These are phyloP conservation scores for Ganoderma resinaceum DNA, from an alignment of 1,284 basidiomycete genomes.

Conservation along the genomic window DNA sequence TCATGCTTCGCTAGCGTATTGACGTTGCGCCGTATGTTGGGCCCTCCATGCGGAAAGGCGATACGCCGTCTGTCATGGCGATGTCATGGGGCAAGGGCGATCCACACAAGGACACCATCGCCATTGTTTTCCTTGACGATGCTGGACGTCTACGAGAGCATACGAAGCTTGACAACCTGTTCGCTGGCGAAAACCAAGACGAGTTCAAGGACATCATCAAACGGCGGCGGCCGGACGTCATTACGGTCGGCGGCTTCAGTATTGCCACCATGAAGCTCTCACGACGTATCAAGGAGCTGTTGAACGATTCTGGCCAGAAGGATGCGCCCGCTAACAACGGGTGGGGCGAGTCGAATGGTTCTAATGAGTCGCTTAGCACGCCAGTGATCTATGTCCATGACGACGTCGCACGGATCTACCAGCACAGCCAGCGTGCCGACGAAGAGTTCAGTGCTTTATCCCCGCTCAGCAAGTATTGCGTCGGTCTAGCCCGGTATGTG, in stretches of 20 bases:
- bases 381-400: slow-evolving; percentile 90
- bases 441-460: slow-evolving; percentile 89
- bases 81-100: slow-evolving; percentile 96
- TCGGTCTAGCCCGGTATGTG: slow-evolving; percentile 92
- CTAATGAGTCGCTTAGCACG: slow-evolving; percentile 59
- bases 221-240: slow-evolving; percentile 85
- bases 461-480: slow-evolving; percentile 89
- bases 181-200: slow-evolving; percentile 69
- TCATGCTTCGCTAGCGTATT: slow-evolving; percentile 57
- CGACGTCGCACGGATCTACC: slow-evolving; percentile 94
- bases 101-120: slow-evolving; percentile 89
- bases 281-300: slow-evolving; percentile 63
- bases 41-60: slow-evolving; percentile 68
- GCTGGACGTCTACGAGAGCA: slow-evolving; percentile 90
- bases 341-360: slow-evolving; percentile 20
- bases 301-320: slow-evolving; percentile 34
- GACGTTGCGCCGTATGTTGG: slow-evolving; percentile 80
- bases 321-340: slow-evolving; percentile 12
- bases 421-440: slow-evolving; percentile 87
- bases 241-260: slow-evolving; percentile 90
- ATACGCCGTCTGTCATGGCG: slow-evolving; percentile 87
- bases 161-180: slow-evolving; percentile 88
- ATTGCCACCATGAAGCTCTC: slow-evolving; percentile 82
- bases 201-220: slow-evolving; percentile 86
- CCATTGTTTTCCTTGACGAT: slow-evolving; percentile 87